Evolutionary conservation across 1,139 yeast genomes (phyloP).

Genomic region (Hansenula sp.): DNA sequence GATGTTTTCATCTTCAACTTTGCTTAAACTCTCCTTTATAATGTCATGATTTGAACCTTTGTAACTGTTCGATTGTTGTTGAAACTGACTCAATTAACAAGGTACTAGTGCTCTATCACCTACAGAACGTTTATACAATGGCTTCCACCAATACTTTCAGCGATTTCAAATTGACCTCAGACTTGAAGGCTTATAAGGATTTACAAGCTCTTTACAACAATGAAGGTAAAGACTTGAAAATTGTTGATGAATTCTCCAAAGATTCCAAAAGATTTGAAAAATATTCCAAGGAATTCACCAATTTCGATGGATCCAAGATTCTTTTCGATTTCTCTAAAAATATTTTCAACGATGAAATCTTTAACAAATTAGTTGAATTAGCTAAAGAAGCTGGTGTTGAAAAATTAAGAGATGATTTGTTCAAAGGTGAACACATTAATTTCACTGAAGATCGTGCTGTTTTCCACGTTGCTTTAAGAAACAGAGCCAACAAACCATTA

Average conservation of each 20-base stretch:
- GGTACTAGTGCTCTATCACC: no score
- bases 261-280: conserved; percentile 76
- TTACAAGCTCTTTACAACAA: conserved; percentile 68
- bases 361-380: conserved; percentile 61
- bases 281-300: conserved; percentile 70
- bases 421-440: conserved; percentile 90
- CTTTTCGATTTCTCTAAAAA: conserved; percentile 95
- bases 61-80: no score
- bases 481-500: conserved; percentile 81
- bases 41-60: no score
- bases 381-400: conserved; percentile 92
- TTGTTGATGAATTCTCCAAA: conserved; percentile 63
- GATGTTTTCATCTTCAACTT: no score
- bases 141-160: conserved; percentile 1
- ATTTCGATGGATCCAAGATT: conserved; percentile 83
- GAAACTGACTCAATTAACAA: not conserved
- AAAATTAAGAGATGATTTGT: conserved; percentile 83
- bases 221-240: conserved; percentile 63
- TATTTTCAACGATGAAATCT: conserved; percentile 80
- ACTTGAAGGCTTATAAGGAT: conserved; percentile 80
- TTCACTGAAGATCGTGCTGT: conserved; percentile 96
- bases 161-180: conserved; percentile 62
- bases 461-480: conserved; percentile 93
- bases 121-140: not conserved
- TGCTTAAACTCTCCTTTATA: not conserved